Evolutionary conservation across 805 yeast species (phyloP).

Genomic region (Metschnikowia koreensis): DNA sequence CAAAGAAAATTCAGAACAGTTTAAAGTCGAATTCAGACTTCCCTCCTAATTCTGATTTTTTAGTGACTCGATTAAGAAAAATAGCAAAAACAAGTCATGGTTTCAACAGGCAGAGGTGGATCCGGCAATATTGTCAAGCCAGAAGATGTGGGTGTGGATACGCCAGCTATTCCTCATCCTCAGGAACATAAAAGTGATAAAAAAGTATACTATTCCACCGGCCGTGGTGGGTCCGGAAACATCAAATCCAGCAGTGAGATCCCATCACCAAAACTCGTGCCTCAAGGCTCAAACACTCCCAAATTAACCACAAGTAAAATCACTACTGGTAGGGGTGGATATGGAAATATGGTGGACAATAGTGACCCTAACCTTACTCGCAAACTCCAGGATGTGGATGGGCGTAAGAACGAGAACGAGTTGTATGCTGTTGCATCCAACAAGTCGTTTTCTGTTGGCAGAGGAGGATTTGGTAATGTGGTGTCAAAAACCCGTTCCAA

Average conservation of each 20-base stretch:
- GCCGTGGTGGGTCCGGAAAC: conserved; percentile 80
- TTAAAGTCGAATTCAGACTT: no score
- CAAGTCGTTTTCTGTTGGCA: conserved; percentile 51
- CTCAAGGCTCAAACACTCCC: conserved; percentile 63
- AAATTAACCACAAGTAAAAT: conserved; percentile 52
- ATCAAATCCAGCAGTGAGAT: conserved; percentile 43
- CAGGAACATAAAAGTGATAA: conserved; percentile 23
- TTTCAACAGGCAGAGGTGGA: conserved; percentile 41
- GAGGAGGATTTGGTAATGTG: conserved; percentile 68
- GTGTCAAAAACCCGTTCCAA: conserved; percentile 33
- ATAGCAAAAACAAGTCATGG: conserved; percentile 6
- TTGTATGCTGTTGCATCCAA: conserved; percentile 45
- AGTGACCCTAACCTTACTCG: conserved; percentile 57
- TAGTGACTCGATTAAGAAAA: not conserved
- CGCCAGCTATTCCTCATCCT: conserved; percentile 6
- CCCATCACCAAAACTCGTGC: conserved; percentile 55
- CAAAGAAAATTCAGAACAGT: not conserved
- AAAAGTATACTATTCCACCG: conserved; percentile 55
- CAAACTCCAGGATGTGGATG: conserved; percentile 65
- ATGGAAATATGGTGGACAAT: conserved; percentile 70
- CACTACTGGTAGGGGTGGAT: conserved; percentile 78
- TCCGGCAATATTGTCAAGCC: conserved; percentile 32
- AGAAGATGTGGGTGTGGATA: conserved; percentile 10
- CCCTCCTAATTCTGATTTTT: no score
- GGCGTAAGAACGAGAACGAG: conserved; percentile 25